Percentiles rank a stretch among this genome's conserved stretches.
phyloP scores from a whole-genome alignment of 2,329 filamentous ascomycete genomes.

The Rutstroemia sp. region DNA sequence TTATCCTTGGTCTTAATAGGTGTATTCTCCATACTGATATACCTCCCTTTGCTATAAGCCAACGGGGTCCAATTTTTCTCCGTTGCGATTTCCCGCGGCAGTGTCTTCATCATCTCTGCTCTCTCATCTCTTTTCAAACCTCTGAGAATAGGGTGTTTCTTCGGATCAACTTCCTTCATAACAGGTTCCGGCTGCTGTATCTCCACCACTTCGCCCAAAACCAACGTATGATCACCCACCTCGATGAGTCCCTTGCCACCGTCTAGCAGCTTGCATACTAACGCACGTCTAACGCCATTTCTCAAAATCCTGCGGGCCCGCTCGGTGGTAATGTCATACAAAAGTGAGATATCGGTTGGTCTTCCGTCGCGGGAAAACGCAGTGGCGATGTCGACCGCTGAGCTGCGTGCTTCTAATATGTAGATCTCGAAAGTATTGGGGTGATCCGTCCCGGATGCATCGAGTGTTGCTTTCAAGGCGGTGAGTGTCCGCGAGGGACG shows the following conservation, averaged over 20 bases:
- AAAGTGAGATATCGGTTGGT: slow-evolving; percentile 21
- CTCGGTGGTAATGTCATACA: neutral
- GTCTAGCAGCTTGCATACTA: slow-evolving; percentile 18
- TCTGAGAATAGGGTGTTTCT: neutral
- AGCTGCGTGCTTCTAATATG: neutral
- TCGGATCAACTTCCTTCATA: neutral
- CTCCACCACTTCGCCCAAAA: slow-evolving; percentile 21
- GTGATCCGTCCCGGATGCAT: neutral
- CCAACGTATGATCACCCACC: slow-evolving; percentile 25
- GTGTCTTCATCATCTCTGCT: too few relatives aligned
- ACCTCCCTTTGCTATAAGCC: too few relatives aligned
- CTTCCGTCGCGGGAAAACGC: neutral
- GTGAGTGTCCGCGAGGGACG: slow-evolving; percentile 24
- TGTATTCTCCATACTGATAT: too few relatives aligned
- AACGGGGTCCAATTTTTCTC: too few relatives aligned
- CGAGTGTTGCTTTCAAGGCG: slow-evolving; percentile 15
- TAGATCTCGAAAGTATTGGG: neutral
- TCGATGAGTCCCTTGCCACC: slow-evolving; percentile 11
- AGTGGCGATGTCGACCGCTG: neutral
- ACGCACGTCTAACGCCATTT: slow-evolving; percentile 8
- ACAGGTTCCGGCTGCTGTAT: slow-evolving; percentile 4
- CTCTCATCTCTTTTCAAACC: neutral
- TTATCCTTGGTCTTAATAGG: too few relatives aligned
- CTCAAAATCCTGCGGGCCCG: neutral
- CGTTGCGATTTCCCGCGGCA: too few relatives aligned